These are phyloP conservation scores for Peronospora farinosa DNA, from an alignment of 352 stramenopile species.

Conservation along the genomic window DNA sequence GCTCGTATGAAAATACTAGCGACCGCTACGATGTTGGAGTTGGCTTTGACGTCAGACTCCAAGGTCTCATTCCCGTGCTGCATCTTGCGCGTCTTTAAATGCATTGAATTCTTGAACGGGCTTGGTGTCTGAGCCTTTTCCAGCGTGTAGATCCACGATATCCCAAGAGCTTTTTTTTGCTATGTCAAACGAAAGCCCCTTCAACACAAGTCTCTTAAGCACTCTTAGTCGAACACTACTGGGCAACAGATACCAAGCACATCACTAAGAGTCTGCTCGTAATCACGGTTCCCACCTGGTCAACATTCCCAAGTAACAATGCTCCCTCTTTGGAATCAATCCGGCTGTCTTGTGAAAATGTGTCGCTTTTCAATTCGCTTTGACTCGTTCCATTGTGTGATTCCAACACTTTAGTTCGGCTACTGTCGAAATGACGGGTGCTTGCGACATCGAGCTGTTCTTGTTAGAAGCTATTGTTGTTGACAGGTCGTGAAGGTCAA, in stretches of 20 bases:
- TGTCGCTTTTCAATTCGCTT: background rate
- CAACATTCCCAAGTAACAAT: slow-evolving; percentile 1
- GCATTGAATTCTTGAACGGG: background rate
- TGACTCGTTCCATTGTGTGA: slow-evolving; percentile 4
- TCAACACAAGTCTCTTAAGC: too few relatives aligned
- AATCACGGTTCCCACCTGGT: background rate
- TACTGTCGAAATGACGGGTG: slow-evolving; percentile 32
- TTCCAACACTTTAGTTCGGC: slow-evolving; percentile 50
- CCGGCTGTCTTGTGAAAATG: background rate
- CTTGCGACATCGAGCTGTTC: slow-evolving; percentile 77
- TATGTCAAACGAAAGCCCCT: background rate
- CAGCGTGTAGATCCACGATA: background rate
- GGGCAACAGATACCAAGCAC: background rate
- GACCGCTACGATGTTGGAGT: slow-evolving; percentile 5
- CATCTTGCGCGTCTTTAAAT: slow-evolving; percentile 3
- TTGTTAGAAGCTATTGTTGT: too few relatives aligned
- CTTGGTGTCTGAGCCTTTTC: background rate
- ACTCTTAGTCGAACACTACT: background rate
- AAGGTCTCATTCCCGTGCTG: background rate
- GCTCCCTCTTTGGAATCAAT: slow-evolving; percentile 1
- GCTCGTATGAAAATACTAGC: slow-evolving; percentile 14
- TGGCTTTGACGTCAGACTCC: background rate
- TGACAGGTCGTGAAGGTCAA: too few relatives aligned
- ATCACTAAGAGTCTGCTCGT: background rate
- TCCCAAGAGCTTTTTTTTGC: background rate